Base-by-base conservation (phyloP, 192 early-diverging fungal species). In the Backusella morwellensis region DNA sequence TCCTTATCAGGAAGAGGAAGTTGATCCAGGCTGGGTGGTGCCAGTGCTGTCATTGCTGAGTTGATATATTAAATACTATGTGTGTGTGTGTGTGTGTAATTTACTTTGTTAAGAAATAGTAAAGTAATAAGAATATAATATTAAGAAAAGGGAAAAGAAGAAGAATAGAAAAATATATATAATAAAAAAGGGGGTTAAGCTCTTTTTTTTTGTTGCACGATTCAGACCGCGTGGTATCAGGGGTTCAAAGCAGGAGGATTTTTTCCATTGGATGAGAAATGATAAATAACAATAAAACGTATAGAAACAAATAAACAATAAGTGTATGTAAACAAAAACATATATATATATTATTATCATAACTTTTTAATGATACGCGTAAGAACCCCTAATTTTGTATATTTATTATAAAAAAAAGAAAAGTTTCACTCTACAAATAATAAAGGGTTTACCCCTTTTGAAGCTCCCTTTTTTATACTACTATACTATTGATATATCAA, bases 231-330 rank as follows among this genome's bases (percentile, higher is more conserved):
- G 56, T 63, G 56, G 23, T 63, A 29, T 26, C 29, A 63, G 56
- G 56, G 56, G 56, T 63, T 63, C 56, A 63, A 63, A 63, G 56
- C 56, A 63, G 56, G 56, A 63, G 56, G 47, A n/a, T 26, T 63
- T 26, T 63, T 63, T 63, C 12, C 56, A 63, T 63, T 63, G 56
- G 56, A 11, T 14, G 56, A 29, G n/a, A 26, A 63, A 63, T 63
- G 26, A 26, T 29, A 63, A 29, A 50, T 50, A 63, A 63, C 26
- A 63, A 63, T 63, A 63, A 63, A 63, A 63, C 23, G 56, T 63
- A 63, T 29, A 63, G 9, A 63, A 50, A 63, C 29, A 63, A 29
- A 63, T 63, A 63, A 63, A 63, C 56, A 63, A 63, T 14, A n/a
- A 50, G 47, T 50, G 6, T 50, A n/a, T 19, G 17, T 50, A 50